Percentiles rank a stretch among this genome's conserved stretches.
These are phyloP conservation scores for Pascua guehoae DNA, from an alignment of 1,284 basidiomycete genomes.

Conservation along the genomic window DNA sequence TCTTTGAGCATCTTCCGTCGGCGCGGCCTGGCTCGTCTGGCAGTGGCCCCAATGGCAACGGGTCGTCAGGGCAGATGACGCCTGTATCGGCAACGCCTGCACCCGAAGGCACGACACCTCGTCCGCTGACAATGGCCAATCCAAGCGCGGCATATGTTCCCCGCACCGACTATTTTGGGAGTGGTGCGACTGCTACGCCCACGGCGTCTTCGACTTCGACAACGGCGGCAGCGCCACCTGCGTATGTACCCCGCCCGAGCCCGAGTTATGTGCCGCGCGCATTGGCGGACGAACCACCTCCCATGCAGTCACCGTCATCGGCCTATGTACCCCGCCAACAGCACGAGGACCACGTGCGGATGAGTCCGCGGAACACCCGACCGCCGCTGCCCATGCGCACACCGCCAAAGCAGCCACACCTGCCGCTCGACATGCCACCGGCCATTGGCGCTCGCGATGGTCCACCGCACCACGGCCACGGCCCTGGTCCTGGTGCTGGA, in stretches of 20 bases:
- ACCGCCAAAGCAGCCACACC: constrained; percentile 9
- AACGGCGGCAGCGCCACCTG: not conserved
- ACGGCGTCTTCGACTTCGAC: not conserved
- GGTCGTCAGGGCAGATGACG: no score
- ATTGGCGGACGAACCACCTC: constrained; percentile 2
- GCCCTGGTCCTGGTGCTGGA: no score
- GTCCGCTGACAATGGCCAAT: not conserved
- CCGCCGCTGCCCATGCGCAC: constrained; percentile 12
- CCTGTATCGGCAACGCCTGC: no score
- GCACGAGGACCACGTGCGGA: not conserved
- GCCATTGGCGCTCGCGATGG: constrained; percentile 13
- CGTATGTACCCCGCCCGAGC: constrained; percentile 13
- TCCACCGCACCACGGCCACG: constrained; percentile 10
- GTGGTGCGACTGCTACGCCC: constrained; percentile 2
- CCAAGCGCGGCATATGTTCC: constrained; percentile 22
- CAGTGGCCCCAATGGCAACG: not conserved
- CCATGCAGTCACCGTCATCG: not conserved
- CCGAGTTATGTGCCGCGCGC: constrained; percentile 14
- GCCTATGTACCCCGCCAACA: constrained; percentile 6
- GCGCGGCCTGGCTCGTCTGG: constrained; percentile 3
- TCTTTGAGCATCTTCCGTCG: constrained; percentile 33
- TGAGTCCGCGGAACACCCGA: constrained; percentile 6
- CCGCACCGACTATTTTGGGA: constrained; percentile 26
- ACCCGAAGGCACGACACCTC: no score
- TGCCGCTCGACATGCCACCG: constrained; percentile 17